These are phyloP conservation scores for Fusarium sp. DNA, from an alignment of 2,329 filamentous ascomycete genomes.

Conservation along the genomic window DNA sequence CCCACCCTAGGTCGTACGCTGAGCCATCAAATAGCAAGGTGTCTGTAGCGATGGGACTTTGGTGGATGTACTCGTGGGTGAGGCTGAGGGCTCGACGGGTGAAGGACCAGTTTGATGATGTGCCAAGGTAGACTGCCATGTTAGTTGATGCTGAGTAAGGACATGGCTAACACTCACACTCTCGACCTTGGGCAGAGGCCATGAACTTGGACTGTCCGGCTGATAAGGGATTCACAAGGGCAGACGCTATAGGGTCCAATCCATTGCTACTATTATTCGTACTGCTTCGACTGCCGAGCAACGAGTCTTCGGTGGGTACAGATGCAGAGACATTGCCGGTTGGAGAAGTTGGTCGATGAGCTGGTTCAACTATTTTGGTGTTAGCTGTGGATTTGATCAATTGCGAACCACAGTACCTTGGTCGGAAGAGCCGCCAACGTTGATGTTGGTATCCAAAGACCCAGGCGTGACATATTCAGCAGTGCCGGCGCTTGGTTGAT, in stretches of 20 bases:
- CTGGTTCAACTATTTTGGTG: slow-evolving; percentile 8
- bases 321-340: slow-evolving; percentile 26
- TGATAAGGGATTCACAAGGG: slow-evolving; percentile 59
- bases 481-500: slow-evolving; percentile 17
- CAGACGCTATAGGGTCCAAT: slow-evolving; percentile 49
- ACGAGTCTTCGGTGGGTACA: slow-evolving; percentile 26
- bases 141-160: background rate
- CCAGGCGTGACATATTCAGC: slow-evolving; percentile 43
- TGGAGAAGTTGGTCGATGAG: slow-evolving; percentile 12
- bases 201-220: slow-evolving; percentile 58
- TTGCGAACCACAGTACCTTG: slow-evolving; percentile 6
- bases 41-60: slow-evolving; percentile 57
- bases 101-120: slow-evolving; percentile 70
- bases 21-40: slow-evolving; percentile 64
- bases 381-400: fast-evolving
- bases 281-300: slow-evolving; percentile 38
- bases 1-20: slow-evolving; percentile 66
- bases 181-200: slow-evolving; percentile 56
- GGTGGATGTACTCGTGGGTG: slow-evolving; percentile 61
- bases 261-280: slow-evolving; percentile 30
- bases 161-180: slow-evolving; percentile 52
- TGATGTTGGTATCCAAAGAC: slow-evolving; percentile 40
- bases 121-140: slow-evolving; percentile 63
- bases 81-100: slow-evolving; percentile 63
- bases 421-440: slow-evolving; percentile 32